Base-by-base conservation (phyloP, 768 basidiomycete species). In the Boletus pseudopeckii region DNA sequence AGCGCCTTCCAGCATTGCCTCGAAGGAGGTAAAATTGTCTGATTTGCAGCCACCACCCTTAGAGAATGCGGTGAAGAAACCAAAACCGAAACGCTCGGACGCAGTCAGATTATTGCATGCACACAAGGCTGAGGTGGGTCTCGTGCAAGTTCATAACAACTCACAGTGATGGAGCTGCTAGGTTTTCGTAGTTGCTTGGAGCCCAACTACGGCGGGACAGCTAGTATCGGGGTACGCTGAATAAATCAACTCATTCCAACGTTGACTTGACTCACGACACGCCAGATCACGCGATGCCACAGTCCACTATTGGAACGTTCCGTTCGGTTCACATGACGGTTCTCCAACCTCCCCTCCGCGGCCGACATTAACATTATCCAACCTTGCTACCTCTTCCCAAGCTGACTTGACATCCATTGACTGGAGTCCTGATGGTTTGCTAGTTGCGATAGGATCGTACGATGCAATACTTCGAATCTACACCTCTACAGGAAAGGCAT, bases 171-270 rank as follows among this genome's bases (percentile, higher is more conserved):
- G n/a, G 51, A 26, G 28, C 20, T 43, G 38, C 18, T 52, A 91
- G 89, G 87, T 92, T 7, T 92, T 91, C 50, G 83, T 88, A 7
- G 88, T 88, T 51, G 81, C 85, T 5, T 92, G 88, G 77, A 92
- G 89, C 69, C 89, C 90, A 13, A 74, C 71, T 36, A 73, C 78
- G 33, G 74, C 73, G 30, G 75, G 79, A 37, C 62, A 83, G n/a
- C 70, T 92, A 17, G 87, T 87, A 20, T 83, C 89, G 28, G 90
- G 90, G 89, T 90, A 81, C 61, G 38, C 46, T 45, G 34, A 53
- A 28, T 47, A 26, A 22, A 17, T 34, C 10, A 20, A 17, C 48
- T 42, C 13, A 18, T 45, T 51, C 10, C 17, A 26, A 37, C 42
- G 34, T 34, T 47, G 42, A 45, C 48, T 50, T 51, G 50, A 42